A percentile compares a stretch with the other conserved stretches of the same genome.
Evolutionary conservation across 768 basidiomycete species (phyloP).

Genomic region (Polyporus arcularius): DNA sequence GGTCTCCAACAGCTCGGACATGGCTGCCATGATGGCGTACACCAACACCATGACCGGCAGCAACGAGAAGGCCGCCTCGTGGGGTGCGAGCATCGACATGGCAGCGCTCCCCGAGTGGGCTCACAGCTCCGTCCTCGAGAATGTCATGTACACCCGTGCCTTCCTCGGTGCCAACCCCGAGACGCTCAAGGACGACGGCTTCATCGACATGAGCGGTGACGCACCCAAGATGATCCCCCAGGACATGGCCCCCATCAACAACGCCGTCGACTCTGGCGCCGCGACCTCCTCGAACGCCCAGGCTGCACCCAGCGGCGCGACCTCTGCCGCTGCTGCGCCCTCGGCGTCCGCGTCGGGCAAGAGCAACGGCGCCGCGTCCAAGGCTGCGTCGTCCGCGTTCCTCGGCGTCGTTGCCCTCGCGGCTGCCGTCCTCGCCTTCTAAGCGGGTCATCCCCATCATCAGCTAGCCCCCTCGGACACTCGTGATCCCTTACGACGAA

Average conservation of each 20-base stretch:
- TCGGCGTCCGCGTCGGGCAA: constrained; percentile 23
- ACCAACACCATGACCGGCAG: constrained; percentile 47
- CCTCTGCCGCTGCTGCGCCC: constrained; percentile 22
- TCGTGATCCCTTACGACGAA: not conserved
- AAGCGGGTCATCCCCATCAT: constrained; percentile 9
- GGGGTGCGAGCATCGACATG: constrained; percentile 69
- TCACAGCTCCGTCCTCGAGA: constrained; percentile 51
- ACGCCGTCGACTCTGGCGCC: constrained; percentile 30
- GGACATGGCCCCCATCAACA: constrained; percentile 52
- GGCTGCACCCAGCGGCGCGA: constrained; percentile 18
- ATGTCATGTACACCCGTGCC: constrained; percentile 52
- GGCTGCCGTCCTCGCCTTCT: constrained; percentile 39
- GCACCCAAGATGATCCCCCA: constrained; percentile 61
- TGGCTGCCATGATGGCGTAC: constrained; percentile 58
- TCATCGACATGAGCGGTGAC: constrained; percentile 48
- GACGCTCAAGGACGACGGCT: constrained; percentile 49
- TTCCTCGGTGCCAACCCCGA: constrained; percentile 54
- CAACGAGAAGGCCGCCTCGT: constrained; percentile 49
- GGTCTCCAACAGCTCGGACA: constrained; percentile 44
- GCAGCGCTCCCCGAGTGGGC: constrained; percentile 55
- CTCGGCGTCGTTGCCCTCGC: constrained; percentile 53
- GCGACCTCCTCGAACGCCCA: constrained; percentile 28
- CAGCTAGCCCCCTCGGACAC: not conserved
- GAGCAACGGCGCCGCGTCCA: constrained; percentile 47
- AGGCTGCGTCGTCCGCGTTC: constrained; percentile 49